Evolutionary conservation across 768 basidiomycete genomes (phyloP), one percentile per base, ranked within the genome.

Genomic region (Suillus decipiens): DNA sequence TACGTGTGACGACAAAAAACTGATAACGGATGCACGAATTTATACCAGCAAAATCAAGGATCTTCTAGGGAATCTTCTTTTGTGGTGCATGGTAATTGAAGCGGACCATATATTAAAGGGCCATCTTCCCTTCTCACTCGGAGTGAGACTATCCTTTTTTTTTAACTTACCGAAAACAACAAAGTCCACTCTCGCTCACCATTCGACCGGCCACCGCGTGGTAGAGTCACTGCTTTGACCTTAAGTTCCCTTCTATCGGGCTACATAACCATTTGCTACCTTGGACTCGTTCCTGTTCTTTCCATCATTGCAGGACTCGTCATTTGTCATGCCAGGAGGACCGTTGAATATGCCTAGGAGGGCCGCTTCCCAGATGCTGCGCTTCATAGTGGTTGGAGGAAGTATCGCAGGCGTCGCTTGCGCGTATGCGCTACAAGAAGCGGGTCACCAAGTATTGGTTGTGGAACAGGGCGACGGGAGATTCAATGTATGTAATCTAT

Each of bases 401-500:
- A 69, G 67, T 43, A 77, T 87, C 14, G 78, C 82, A 41, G 88
- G 87, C 11, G 78, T 88, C 37, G 79, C 86, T 1, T 74, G 81
- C 9, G 86, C 87, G 0, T 85, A 80, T 68, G 75, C 83, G 1
- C 77, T 89, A 24, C 77, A 76, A 33, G 77, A 75, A 64, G 81
- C 80, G 0, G 88, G 88, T 0, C 88, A 89, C 72, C 73, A 77
- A 24, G 86, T 88, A 37, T 73, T 79, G 1, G 77, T 89, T 3
- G 67, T 88, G 33, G 88, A 89, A 70, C 76, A 79, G 60, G 72
- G 69, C 1, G 73, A 79, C 61, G 80, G 78, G 15, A 76, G 75
- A 41, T 64, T 71, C 19, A 74, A 76, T 69, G 80, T 79, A 60
- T 36, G 68, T 34, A 39, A 15, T 39, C n/a, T 8, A 22, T 51